Evolutionary conservation across 225 moss, liverwort and hornwort genomes (phyloP).

Genomic region (Polytrichum formosum): DNA sequence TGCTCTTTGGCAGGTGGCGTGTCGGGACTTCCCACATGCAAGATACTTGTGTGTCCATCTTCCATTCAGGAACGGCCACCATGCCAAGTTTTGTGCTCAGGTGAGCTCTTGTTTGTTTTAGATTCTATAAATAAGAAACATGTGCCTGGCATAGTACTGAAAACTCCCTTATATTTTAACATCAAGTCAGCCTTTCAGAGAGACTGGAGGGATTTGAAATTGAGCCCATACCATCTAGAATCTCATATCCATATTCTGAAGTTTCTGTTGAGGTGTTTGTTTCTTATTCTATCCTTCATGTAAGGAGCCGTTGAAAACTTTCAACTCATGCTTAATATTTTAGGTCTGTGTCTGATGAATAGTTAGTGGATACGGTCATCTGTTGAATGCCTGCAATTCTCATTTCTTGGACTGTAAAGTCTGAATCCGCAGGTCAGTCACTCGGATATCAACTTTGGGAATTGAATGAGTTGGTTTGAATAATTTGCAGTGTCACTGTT

Average conservation of each 20-base stretch:
- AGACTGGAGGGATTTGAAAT: neutral
- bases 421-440: too few relatives aligned
- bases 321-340: too few relatives aligned
- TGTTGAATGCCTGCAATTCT: too few relatives aligned
- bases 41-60: slow-evolving; percentile 61
- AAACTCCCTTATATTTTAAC: too few relatives aligned
- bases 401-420: too few relatives aligned
- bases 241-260: neutral
- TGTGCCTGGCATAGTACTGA: too few relatives aligned
- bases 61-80: slow-evolving; percentile 53
- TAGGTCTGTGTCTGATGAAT: too few relatives aligned
- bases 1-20: slow-evolving; percentile 56
- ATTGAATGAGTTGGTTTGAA: slow-evolving; percentile 6
- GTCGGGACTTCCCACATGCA: slow-evolving; percentile 72
- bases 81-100: slow-evolving; percentile 53
- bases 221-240: neutral
- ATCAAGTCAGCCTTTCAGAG: too few relatives aligned
- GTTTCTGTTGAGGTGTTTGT: neutral
- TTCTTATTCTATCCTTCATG: too few relatives aligned
- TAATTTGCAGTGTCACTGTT: slow-evolving; percentile 73
- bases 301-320: too few relatives aligned
- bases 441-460: too few relatives aligned
- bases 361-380: too few relatives aligned
- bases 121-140: neutral
- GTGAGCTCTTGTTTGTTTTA: slow-evolving; percentile 25